Conservation (phyloP, 192 early-diverging fungal genomes). For the Gamsiella multidivaricata region DNA sequence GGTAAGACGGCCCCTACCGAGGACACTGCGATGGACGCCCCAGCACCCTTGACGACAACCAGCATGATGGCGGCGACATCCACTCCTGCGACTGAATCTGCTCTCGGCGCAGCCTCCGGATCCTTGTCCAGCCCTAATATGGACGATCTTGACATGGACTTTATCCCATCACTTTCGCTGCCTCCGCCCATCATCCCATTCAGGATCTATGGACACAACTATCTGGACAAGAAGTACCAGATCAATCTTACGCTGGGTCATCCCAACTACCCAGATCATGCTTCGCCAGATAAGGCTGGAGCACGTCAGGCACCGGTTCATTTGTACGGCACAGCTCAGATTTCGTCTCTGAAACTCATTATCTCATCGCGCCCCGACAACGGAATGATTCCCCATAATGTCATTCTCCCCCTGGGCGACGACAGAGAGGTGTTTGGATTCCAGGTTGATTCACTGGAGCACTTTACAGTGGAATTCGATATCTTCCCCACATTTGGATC, state of each 20-base stretch:
- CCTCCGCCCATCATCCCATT: constrained; percentile 99
- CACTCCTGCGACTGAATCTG: constrained; percentile 16
- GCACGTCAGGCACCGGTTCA: constrained; percentile 62
- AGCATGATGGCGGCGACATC: constrained; percentile 23
- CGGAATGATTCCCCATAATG: constrained; percentile 89
- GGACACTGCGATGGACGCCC: constrained; percentile 35
- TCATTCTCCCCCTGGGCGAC: constrained; percentile 90
- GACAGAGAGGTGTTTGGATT: constrained; percentile 85
- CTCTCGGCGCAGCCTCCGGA: constrained; percentile 10
- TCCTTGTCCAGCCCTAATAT: constrained; percentile 36
- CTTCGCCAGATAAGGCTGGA: constrained; percentile 18
- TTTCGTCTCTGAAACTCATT: constrained; percentile 87
- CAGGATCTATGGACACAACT: constrained; percentile 98
- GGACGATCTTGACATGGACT: constrained; percentile 84
- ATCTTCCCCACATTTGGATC: constrained; percentile 98
- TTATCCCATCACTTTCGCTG: constrained; percentile 90
- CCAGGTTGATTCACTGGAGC: constrained; percentile 78
- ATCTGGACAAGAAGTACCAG: constrained; percentile 89
- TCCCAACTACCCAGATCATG: constrained; percentile 48
- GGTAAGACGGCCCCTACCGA: constrained; percentile 15
- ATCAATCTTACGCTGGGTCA: constrained; percentile 81
- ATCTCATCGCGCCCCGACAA: constrained; percentile 89
- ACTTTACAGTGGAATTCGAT: constrained; percentile 92
- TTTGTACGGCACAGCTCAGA: constrained; percentile 69
- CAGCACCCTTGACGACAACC: constrained; percentile 21